Base-by-base conservation (phyloP, 306 rosid species). In the Hylodesmum podocarpum region DNA sequence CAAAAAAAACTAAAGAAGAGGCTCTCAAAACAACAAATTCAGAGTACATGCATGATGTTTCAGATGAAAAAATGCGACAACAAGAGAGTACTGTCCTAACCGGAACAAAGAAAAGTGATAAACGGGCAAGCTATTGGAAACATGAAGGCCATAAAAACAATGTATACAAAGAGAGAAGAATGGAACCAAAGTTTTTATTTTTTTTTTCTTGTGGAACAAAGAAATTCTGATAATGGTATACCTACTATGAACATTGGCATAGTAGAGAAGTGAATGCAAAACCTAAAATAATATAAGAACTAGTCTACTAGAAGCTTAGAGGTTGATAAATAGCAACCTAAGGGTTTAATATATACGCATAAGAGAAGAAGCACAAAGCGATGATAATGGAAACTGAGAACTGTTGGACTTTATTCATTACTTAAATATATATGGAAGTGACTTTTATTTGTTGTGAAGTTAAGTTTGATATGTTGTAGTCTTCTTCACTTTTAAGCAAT, bases 401-500 rank as follows among this genome's bases (percentile, higher is more conserved):
- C 1, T 72, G 16, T 54, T 72, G 19, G 75, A 58, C 4, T 72
- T 72, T 54, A 65, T 73, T 36, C 66, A 67, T 46, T 57, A 46
- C 63, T 51, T 50, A 40, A 75, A 43, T 46, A 47, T 50, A 63
- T 14, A 33, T 5, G 10, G 8, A 22, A 8, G 6, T 11, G 49
- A 1, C 50, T 40, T 72, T 73, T 53, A 62, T 76, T 78, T 75
- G 28, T 62, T 37, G 29, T 28, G 72, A 75, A 74, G 92, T 86
- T 75, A 84, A 84, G 79, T 13, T 55, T 75, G 68, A 80, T 67
- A 40, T 70, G 50, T 59, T 2, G 46, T 6, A 55, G 18, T 55
- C 63, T 55, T 81, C 79, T 70, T 81, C 78, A 37, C 79, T 66
- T 81, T 81, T 66, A 85, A 84, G 89, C 84, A 83, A 84, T 84